Evolutionary conservation across 768 basidiomycete genomes (phyloP), one percentile per base, ranked within the genome.

Genomic region (Ramaria sp.): DNA sequence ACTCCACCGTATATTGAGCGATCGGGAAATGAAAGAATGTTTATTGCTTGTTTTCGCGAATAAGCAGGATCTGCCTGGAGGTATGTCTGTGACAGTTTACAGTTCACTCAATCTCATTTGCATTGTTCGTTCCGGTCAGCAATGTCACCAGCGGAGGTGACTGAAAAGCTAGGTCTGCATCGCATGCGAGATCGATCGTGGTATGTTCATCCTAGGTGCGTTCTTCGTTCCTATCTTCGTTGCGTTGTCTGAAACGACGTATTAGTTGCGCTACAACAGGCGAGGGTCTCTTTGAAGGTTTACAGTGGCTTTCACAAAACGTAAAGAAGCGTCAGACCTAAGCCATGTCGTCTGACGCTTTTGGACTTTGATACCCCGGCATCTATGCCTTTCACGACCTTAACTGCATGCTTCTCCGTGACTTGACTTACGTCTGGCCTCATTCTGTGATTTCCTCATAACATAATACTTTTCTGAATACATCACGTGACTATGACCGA

Each of bases 121-220:
- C 47, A 45, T 48, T 30, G 18, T 18, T 37, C 38, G 16, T 58
- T 48, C 38, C 65, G 49, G 32, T 20, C 55, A 92, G 95, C 94
- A 28, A 97, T 98, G 95, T 93, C 92, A n/a, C 95, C 95, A 32
- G 93, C 95, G 7, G 94, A 97, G 68, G 94, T 98, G 38, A 98
- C 95, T 10, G 95, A 97, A 71, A 96, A 95, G 69, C 72, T 98
- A 41, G 94, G 94, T 37, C 73, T 98, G 60, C 88, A 96, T 68
- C 78, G 86, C 61, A 97, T 98, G 95, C 84, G 90, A 57, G 94
- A 97, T 64, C 78, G 95, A 57, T 92, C 88, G 68, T 98, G 95
- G 95, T 98, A 97, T 78, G 94, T 97, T 51, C 95, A 98, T 72
- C 95, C 95, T 49, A 96, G 93, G 88, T 95, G 69, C 62, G 79